Base-by-base conservation (phyloP, 1,284 basidiomycete genomes). In the Microbotryum silenes-acaulis region DNA sequence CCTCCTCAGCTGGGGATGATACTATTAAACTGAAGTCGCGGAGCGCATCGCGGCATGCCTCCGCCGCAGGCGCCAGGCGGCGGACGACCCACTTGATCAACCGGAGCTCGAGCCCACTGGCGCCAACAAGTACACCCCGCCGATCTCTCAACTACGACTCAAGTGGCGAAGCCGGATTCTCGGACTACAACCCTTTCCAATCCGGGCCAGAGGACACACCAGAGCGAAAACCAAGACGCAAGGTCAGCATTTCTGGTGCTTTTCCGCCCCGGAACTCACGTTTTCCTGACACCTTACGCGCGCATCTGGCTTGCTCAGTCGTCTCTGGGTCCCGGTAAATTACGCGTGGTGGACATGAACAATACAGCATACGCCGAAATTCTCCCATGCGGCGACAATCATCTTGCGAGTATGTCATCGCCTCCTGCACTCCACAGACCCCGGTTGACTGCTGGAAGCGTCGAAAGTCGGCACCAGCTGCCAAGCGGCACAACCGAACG, bases 161-260 rank as follows among this genome's bases (percentile, higher is more conserved):
- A 45, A 52, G 20, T 42, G 51, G 55, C 75, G 75, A 46, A 72
- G 71, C 51, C 4, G 75, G 75, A 5, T 81, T 80, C 66, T 79
- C 77, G 20, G 78, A 80, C 61, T 78, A 72, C 69, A 81, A 81
- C 69, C 79, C 80, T 1, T 81, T 81, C 70, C 81, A 81, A 67
- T 77, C 75, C 31, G 78, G 78, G 21, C 75, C 76, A 50, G 78
- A 78, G 45, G 75, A 76, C 16, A 75, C 75, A 8, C 74, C 75
- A 0, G 75, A 76, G 37, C 56, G 71, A 4, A 74, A 73, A 55
- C 67, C 62, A 72, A 50, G 62, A 3, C 59, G 65, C 44, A 68
- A 68, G 57, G 65, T 66, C 29, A 49, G 56, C 44, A 3, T 3
- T 18, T 20, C 42, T 20, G 9, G 9, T 6, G 18, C 12, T 5